A percentile compares a stretch with the other conserved stretches of the same genome.
These are phyloP conservation scores for Cercophora newfieldiana DNA, from an alignment of 495 filamentous ascomycete species.

Conservation along the genomic window DNA sequence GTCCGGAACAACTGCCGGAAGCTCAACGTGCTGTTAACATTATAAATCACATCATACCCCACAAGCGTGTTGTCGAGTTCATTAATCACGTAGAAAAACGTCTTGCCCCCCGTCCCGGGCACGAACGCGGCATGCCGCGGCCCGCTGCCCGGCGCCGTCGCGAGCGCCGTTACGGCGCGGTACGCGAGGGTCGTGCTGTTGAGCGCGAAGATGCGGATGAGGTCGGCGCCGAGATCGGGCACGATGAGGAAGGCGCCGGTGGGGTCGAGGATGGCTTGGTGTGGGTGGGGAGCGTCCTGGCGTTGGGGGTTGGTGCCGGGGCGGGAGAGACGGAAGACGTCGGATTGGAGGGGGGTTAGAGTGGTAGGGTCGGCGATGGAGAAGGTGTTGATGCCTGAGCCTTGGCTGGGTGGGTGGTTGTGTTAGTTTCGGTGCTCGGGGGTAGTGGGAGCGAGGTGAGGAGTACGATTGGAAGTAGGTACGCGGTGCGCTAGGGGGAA, in stretches of 20 bases:
- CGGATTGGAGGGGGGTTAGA: constrained; percentile 48
- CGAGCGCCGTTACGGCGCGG: constrained; percentile 34
- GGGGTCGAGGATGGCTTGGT: constrained; percentile 68
- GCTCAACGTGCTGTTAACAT: constrained; percentile 41
- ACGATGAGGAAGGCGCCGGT: constrained; percentile 63
- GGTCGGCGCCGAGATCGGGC: constrained; percentile 71
- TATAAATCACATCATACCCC: constrained; percentile 60
- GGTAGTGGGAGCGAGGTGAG: not conserved
- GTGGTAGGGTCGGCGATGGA: constrained; percentile 27
- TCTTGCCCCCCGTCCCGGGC: constrained; percentile 42
- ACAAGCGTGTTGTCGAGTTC: constrained; percentile 63
- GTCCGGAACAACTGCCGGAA: constrained; percentile 47
- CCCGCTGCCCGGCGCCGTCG: constrained; percentile 53
- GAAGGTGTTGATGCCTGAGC: constrained; percentile 23
- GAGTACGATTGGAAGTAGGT: not conserved
- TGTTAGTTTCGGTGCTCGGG: constrained; percentile 11
- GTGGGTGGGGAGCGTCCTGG: constrained; percentile 67
- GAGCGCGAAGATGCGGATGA: constrained; percentile 62
- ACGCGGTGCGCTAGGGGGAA: not conserved
- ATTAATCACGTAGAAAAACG: constrained; percentile 61
- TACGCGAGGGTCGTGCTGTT: constrained; percentile 42
- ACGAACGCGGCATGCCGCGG: constrained; percentile 70
- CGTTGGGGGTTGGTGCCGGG: constrained; percentile 52
- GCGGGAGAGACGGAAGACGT: constrained; percentile 51
- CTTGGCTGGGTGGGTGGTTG: constrained; percentile 4